Conservation (phyloP, 139 green algal genomes). For the Dunaliella sp. region DNA sequence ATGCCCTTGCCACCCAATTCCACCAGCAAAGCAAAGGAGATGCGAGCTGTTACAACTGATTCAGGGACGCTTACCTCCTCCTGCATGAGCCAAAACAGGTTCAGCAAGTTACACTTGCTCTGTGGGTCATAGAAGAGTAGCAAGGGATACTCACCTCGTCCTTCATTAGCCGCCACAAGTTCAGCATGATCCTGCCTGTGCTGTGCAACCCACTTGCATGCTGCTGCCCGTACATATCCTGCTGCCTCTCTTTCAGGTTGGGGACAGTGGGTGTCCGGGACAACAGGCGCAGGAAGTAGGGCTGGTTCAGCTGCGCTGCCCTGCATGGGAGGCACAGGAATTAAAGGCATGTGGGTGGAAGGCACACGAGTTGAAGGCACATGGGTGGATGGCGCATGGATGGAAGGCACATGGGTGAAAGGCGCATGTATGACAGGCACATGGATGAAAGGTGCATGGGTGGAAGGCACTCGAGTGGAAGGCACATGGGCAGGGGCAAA, state of each 20-base stretch:
- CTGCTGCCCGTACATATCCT: slow-evolving; percentile 78
- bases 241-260: slow-evolving; percentile 35
- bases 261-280: slow-evolving; percentile 53
- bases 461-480: too few species aligned
- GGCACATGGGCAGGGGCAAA: too few species aligned
- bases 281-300: slow-evolving; percentile 58
- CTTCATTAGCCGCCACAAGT: slow-evolving; percentile 84
- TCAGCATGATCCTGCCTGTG: slow-evolving; percentile 91
- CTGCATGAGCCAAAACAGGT: slow-evolving; percentile 82
- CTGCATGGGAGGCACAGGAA: neutral
- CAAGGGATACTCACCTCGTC: slow-evolving; percentile 40
- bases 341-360: neutral
- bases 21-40: too few species aligned
- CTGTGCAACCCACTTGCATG: slow-evolving; percentile 58
- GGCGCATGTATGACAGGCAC: neutral
- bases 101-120: too few species aligned
- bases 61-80: slow-evolving; percentile 44
- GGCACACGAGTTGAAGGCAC: neutral
- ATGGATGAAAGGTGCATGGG: neutral
- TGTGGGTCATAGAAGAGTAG: too few species aligned
- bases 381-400: neutral
- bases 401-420: neutral
- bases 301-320: slow-evolving; percentile 14
- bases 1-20: too few species aligned
- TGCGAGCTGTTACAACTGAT: too few species aligned